Evolutionary conservation across 2,329 filamentous ascomycete species (phyloP).

Genomic region (Fusarium agapanthi): DNA sequence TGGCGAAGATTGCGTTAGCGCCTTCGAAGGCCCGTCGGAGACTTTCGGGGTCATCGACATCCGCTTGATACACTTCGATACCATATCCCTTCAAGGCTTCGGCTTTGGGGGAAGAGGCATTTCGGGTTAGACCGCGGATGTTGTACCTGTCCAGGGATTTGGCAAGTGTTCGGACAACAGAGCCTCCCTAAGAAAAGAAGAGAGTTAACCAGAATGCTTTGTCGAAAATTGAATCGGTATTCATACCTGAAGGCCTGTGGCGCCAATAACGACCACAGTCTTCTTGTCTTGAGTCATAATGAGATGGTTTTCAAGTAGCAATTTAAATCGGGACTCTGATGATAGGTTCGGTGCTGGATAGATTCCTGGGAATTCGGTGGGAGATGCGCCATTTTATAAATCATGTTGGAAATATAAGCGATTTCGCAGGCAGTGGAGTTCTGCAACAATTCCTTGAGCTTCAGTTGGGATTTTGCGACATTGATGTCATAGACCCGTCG

Average conservation of each 20-base stretch:
- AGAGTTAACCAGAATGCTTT: rapidly evolving
- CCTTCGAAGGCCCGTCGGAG: neutral
- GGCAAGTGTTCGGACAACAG: neutral
- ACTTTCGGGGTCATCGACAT: neutral
- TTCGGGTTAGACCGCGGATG: neutral
- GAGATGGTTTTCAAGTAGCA: rapidly evolving
- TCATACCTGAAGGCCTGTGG: neutral
- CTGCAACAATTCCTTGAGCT: neutral
- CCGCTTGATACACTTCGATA: neutral
- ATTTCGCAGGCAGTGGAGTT: neutral
- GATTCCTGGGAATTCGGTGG: rapidly evolving
- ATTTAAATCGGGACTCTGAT: rapidly evolving
- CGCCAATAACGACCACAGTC: neutral
- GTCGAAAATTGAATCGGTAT: rapidly evolving
- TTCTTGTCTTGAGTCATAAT: neutral
- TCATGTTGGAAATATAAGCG: neutral
- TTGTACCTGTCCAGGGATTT: neutral
- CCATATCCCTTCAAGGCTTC: neutral
- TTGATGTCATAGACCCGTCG: neutral
- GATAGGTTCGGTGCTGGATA: rapidly evolving
- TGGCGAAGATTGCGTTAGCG: neutral
- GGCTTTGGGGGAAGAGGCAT: neutral
- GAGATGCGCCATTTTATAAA: neutral
- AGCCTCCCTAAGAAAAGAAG: neutral
- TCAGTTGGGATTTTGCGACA: neutral